Base-by-base conservation (phyloP, 1,284 basidiomycete genomes). In the Apiotrichum porosum region DNA sequence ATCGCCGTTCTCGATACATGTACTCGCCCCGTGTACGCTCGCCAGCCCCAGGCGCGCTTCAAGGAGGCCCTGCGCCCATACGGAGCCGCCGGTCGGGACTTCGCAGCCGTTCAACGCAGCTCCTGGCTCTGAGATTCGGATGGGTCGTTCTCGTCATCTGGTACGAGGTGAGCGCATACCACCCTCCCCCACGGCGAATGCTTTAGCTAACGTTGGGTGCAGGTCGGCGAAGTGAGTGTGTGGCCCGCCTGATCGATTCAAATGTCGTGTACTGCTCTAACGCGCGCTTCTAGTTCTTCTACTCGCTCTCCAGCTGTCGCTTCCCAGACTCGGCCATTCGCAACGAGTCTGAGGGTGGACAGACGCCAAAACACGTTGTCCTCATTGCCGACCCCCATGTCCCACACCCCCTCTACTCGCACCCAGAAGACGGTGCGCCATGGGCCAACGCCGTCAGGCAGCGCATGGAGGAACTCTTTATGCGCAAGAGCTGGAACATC, bases 381-480 rank as follows among this genome's bases (percentile, higher is more conserved):
- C 76, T 92, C 42, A 63, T 90, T 18, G 81, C 87, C 4, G 88
- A 92, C 63, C 80, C 86, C 1, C 88, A 91, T 65, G 77, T 91
- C 15, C 79, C 82, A 23, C 80, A 83, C 76, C 53, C 71, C 66
- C 33, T 74, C 75, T 38, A 77, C 74, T 65, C 76, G 68, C 54
- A 76, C 69, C 37, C 75, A 67, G 37, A 67, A 65, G 51, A 63
- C 22, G 64, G 64, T 17, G 50, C 60, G 22, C 50, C 68, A 18
- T 66, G 66, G 62, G 45, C 71, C 12, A 57, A 75, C 71, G 56
- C 61, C 61, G 46, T 83, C 36, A 75, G 77, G 31, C 79, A 81
- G 53, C 73, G 78, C 50, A 67, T 83, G 42, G 80, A 82, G 54
- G 82, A 88, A 61, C 69, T 83, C 41, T 84, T 84, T 58, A 75